These are phyloP conservation scores for Aphanomyces invadans DNA, from an alignment of 352 stramenopile genomes.

Conservation along the genomic window DNA sequence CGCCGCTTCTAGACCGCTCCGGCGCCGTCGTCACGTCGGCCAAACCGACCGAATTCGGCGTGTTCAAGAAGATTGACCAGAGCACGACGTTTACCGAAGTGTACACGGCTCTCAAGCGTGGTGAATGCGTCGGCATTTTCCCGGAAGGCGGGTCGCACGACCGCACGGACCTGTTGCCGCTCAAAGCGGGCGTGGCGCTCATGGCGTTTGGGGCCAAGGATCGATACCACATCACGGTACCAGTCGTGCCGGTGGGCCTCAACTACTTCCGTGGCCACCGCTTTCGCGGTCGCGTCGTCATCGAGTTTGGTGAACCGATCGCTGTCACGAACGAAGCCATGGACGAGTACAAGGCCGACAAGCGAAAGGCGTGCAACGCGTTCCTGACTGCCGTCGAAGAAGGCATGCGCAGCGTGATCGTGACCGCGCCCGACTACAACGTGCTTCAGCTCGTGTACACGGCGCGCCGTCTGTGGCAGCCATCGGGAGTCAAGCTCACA, in stretches of 20 bases:
- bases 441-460: constrained; percentile 94
- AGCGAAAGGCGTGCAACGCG: constrained; percentile 68
- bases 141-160: constrained; percentile 97
- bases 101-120: constrained; percentile 83
- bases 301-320: constrained; percentile 94
- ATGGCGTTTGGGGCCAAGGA: constrained; percentile 96
- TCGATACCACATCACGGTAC: constrained; percentile 93
- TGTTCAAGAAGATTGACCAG: constrained; percentile 90
- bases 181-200: constrained; percentile 97
- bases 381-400: constrained; percentile 80
- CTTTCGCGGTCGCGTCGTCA: constrained; percentile 93
- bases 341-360: constrained; percentile 84
- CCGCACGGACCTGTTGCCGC: constrained; percentile 92
- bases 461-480: constrained; percentile 91
- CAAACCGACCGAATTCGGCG: constrained; percentile 60
- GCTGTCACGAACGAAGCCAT: constrained; percentile 74
- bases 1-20: constrained; percentile 33
- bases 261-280: constrained; percentile 97
- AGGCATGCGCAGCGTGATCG: constrained; percentile 89
- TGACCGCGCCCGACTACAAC: constrained; percentile 96
- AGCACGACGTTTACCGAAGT: constrained; percentile 88
- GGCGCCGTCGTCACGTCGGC: constrained; percentile 6
- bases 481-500: constrained; percentile 71
- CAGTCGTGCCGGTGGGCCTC: constrained; percentile 95
- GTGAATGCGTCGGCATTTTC: constrained; percentile 95